phyloP scores from a whole-genome alignment of 768 basidiomycete species.

The Tulasnella sp. region DNA sequence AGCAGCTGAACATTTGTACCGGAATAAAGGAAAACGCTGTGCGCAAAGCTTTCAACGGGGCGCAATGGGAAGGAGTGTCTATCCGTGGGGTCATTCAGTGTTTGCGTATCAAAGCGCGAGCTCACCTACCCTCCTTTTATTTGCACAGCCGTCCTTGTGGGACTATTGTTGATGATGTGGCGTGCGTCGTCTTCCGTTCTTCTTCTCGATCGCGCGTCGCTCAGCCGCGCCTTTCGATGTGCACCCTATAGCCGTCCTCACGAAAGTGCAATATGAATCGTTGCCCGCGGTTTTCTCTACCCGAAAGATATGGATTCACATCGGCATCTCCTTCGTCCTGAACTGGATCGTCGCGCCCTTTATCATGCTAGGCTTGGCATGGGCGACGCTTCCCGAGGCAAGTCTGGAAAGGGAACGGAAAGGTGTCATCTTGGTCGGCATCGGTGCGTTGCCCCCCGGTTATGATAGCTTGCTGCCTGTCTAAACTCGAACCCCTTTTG shows the following conservation, averaged over 20 bases:
- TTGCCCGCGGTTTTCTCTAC: slow-evolving; percentile 56
- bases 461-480: neutral
- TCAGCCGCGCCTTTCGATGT: neutral
- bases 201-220: neutral
- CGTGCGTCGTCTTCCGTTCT: slow-evolving; percentile 33
- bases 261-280: slow-evolving; percentile 59
- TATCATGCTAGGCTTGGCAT: slow-evolving; percentile 78
- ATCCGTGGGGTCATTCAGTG: slow-evolving; percentile 53
- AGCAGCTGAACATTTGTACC: neutral
- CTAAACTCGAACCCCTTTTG: neutral
- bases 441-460: slow-evolving; percentile 49
- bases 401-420: slow-evolving; percentile 61
- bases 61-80: slow-evolving; percentile 64
- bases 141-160: slow-evolving; percentile 65
- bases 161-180: slow-evolving; percentile 87
- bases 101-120: neutral
- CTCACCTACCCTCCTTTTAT: neutral
- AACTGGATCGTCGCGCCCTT: slow-evolving; percentile 82
- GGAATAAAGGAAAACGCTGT: slow-evolving; percentile 45
- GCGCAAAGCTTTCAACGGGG: slow-evolving; percentile 57
- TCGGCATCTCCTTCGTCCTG: slow-evolving; percentile 60
- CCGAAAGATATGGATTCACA: slow-evolving; percentile 59
- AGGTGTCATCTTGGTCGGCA: slow-evolving; percentile 78
- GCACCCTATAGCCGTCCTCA: slow-evolving; percentile 41
- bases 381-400: slow-evolving; percentile 75